Conservation (phyloP, 2,329 filamentous ascomycete genomes). For the Calycina herbarum region DNA sequence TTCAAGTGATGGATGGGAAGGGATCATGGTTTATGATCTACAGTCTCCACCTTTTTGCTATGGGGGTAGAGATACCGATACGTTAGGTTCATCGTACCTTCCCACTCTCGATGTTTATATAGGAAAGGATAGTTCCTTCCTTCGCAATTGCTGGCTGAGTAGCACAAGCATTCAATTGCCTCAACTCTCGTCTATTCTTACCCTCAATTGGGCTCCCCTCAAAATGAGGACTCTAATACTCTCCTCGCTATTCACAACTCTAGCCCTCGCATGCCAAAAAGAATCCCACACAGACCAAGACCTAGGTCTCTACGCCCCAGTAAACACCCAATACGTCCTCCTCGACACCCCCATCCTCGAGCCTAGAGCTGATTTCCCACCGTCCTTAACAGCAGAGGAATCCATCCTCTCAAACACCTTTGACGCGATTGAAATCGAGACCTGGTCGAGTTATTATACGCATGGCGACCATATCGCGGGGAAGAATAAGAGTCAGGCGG, state of each 20-base stretch:
- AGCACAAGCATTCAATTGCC: not conserved
- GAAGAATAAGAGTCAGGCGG: not conserved
- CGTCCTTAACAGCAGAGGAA: not conserved
- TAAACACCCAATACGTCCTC: not conserved
- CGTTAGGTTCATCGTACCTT: too few species aligned
- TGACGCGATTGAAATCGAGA: not conserved
- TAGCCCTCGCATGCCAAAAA: not conserved
- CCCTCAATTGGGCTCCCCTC: not conserved
- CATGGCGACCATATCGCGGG: conserved; percentile 4
- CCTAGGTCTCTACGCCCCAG: not conserved
- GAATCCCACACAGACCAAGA: not conserved
- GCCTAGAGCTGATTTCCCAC: not conserved
- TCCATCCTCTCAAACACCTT: not conserved
- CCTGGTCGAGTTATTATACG: not conserved
- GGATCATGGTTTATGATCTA: too few species aligned
- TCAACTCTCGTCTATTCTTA: not conserved
- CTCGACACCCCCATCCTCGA: not conserved
- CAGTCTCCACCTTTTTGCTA: too few species aligned
- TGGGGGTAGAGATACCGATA: too few species aligned
- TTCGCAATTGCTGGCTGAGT: not conserved
- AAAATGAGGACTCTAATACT: not conserved
- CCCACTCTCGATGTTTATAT: too few species aligned
- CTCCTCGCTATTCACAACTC: not conserved
- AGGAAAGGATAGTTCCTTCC: too few species aligned
- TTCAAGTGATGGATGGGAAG: too few species aligned